Evolutionary conservation across 1,284 basidiomycete genomes (phyloP), one percentile per base, ranked within the genome.

Genomic region (Psilocybe mexicana): DNA sequence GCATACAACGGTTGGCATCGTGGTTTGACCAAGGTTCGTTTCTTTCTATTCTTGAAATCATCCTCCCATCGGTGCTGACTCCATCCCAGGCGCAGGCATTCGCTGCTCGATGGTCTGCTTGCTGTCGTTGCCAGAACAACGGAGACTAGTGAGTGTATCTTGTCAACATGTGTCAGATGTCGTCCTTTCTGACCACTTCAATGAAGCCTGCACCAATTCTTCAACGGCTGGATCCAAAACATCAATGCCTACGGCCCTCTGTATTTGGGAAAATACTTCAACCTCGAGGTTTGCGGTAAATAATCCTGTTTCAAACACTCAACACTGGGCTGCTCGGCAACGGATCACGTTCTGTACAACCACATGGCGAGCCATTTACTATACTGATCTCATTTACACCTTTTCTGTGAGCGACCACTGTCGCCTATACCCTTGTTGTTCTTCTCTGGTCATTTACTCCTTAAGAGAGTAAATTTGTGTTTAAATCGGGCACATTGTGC

Each of bases 221-320:
- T 90, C 66, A 94, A 94, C 67, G 93, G 91, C 30, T 94, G 90
- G 90, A 67, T 85, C 59, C 85, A 85, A 70, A 84, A 84, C 70
- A 74, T 82, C 58, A 74, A 88, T 66, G 81, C 86, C 0, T 84
- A 87, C 67, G 64, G 72, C 24, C 43, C 61, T 40, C 73, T 72
- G 14, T 75, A 72, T 45, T 77, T 92, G 23, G 90, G 90, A 54
- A 77, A 82, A 66, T 92, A 85, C 76, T 85, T 84, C 76, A 91
- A 91, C 73, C 77, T 90, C 55, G 76, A 85, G 54, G 61, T 63
- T 54, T 88, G 86, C n/a, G 30, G 30, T 33, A 33, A 33, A 33
- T 40, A n/a, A 40, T 40, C n/a, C 11, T 40, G 38, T 40, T 40
- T 40, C n/a, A 40, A 18, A 18, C 18, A 18, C 18, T 18, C 18